Evolutionary conservation across 2,329 filamentous ascomycete genomes (phyloP), one percentile per base, ranked within the genome.

Genomic region (Xylariales sp.): DNA sequence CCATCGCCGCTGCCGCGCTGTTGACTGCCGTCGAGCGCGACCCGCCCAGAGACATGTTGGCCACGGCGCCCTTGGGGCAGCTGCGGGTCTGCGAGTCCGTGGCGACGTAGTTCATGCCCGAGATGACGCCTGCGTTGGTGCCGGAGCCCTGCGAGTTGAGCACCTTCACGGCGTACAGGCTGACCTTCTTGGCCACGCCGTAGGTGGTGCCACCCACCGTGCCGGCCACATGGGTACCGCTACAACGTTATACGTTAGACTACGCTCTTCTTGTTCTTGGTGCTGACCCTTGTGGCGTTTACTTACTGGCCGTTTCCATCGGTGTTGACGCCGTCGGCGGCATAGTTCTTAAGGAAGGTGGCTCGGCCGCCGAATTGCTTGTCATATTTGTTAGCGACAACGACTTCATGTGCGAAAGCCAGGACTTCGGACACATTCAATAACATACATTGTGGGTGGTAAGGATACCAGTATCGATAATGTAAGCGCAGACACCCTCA

Each of bases 21-120:
- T 78, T 79, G 46, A 77, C 49, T 10, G 72, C 54, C 3, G 59
- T 40, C 4, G 70, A 72, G 41, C 48, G 57, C 40, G 49, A 36
- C 13, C 74, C 74, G 8, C 76, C 74, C 4, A 80, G 67, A 13
- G 71, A 76, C 74, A 79, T 76, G 61, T 71, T 76, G 49, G 72
- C 67, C 13, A 78, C 72, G 27, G 65, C 59, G 29, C 68, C 66
- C 36, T 56, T 62, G 49, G 60, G 55, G 58, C 66, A 69, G 44
- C 37, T 51, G 40, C 61, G 60, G 13, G 41, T 53, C 35, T 47
- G 25, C 15, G 59, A 50, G 46, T 69, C 63, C 29, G 47, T 40
- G 39, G 55, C 50, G 12, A 67, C 66, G 29, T 54, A 68, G 52
- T 69, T 62, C 45, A 69, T 67, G 45, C 65, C 66, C 16, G 64